Percentiles rank a stretch among this genome's conserved stretches.
These are phyloP conservation scores for Mortierella sp. DNA, from an alignment of 371 early-diverging fungal genomes.

Conservation along the genomic window DNA sequence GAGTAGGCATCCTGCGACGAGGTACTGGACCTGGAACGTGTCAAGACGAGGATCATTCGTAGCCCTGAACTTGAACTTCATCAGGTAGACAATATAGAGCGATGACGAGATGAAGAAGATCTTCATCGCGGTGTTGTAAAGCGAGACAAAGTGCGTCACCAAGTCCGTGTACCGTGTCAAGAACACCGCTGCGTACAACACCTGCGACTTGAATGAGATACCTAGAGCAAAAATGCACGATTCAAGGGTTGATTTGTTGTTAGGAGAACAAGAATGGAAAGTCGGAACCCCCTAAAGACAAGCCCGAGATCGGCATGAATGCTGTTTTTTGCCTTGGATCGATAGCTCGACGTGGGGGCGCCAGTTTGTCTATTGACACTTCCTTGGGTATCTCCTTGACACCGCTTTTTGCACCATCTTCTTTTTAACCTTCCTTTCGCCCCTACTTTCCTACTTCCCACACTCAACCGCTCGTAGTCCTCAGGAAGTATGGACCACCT, in stretches of 20 bases:
- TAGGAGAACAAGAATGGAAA: neutral
- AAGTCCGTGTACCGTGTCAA: slow-evolving; percentile 97
- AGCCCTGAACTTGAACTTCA: slow-evolving; percentile 86
- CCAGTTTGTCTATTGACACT: no score
- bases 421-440: no score
- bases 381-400: no score
- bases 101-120: slow-evolving; percentile 91
- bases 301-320: no score
- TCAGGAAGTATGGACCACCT: no score
- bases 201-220: slow-evolving; percentile 97
- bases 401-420: no score
- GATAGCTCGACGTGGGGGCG: no score
- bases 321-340: no score
- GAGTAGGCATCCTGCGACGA: slow-evolving; percentile 76
- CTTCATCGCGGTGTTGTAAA: slow-evolving; percentile 98
- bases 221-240: slow-evolving; percentile 66
- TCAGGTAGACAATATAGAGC: slow-evolving; percentile 91
- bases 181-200: slow-evolving; percentile 95
- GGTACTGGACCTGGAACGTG: slow-evolving; percentile 89
- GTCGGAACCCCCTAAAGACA: no score
- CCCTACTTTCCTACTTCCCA: no score
- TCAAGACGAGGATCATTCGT: slow-evolving; percentile 94
- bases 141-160: slow-evolving; percentile 72
- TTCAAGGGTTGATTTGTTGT: neutral
- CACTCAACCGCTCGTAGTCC: no score